Percentiles rank a stretch among this genome's conserved stretches.
Conservation (phyloP, 176 grass and related monocot genomes). For the Cenchrus purpureus region DNA sequence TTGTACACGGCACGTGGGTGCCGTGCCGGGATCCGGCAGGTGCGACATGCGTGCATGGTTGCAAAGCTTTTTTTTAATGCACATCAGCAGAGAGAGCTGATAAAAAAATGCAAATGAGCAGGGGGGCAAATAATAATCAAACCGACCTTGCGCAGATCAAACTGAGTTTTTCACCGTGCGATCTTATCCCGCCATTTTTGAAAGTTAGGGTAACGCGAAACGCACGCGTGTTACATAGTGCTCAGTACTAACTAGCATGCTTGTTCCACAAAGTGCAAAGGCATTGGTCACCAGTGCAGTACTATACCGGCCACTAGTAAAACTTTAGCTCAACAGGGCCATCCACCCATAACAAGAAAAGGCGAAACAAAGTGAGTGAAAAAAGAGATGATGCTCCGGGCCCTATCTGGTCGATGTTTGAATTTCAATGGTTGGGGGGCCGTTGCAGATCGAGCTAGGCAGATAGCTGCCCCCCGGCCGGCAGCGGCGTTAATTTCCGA, state of each 20-base stretch:
- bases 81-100: too few species aligned
- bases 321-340: not conserved
- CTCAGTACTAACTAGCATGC: not conserved
- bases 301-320: not conserved
- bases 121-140: too few species aligned
- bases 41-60: not conserved
- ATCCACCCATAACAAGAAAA: not conserved
- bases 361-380: not conserved
- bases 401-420: not conserved
- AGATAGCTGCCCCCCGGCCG: not conserved
- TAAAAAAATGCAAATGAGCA: too few species aligned
- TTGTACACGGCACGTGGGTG: constrained; percentile 22
- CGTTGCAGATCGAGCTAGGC: too few species aligned
- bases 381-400: not conserved
- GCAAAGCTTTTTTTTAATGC: too few species aligned
- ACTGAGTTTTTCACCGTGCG: too few species aligned
- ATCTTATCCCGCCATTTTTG: too few species aligned
- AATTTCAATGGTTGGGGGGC: constrained; percentile 29
- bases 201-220: not conserved
- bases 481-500: constrained; percentile 42
- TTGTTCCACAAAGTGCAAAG: not conserved
- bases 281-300: not conserved
- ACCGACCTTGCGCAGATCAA: too few species aligned
- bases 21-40: not conserved
- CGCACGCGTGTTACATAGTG: not conserved